Percentiles rank a stretch among this genome's conserved stretches.
Conservation (phyloP, 352 stramenopile species). For the Pythium biforme region DNA sequence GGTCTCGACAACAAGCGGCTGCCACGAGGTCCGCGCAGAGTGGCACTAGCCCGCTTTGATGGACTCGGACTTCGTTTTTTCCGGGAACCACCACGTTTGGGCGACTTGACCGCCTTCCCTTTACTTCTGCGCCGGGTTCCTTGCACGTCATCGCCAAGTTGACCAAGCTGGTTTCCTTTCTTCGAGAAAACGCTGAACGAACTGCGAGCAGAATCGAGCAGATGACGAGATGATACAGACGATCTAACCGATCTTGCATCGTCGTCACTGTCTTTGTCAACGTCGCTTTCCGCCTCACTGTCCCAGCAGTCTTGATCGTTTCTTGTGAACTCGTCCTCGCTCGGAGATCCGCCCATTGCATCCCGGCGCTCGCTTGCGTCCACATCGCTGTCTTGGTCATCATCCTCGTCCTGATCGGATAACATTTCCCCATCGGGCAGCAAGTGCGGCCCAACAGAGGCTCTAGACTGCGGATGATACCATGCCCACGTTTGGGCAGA, state of each 20-base stretch:
- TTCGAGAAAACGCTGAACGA: slow-evolving; percentile 17
- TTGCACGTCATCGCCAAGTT: background rate
- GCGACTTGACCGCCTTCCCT: background rate
- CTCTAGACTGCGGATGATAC: slow-evolving; percentile 22
- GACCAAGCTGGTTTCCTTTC: background rate
- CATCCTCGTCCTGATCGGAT: background rate
- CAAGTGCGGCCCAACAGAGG: background rate
- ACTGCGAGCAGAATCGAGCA: slow-evolving; percentile 19
- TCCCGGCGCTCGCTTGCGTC: slow-evolving; percentile 17
- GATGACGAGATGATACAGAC: slow-evolving; percentile 14
- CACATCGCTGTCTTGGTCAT: slow-evolving; percentile 14
- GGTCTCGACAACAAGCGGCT: slow-evolving; percentile 17
- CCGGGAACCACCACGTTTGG: slow-evolving; percentile 3
- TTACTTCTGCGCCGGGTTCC: background rate
- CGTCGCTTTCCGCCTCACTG: slow-evolving; percentile 22
- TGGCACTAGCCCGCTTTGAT: background rate
- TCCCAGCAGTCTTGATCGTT: slow-evolving; percentile 17
- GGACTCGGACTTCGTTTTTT: background rate
- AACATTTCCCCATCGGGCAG: background rate
- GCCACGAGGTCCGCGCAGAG: slow-evolving; percentile 12
- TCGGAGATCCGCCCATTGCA: background rate
- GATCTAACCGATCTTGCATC: slow-evolving; percentile 18
- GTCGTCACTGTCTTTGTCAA: slow-evolving; percentile 23
- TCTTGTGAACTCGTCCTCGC: background rate
- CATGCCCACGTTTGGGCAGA: slow-evolving; percentile 62